Conservation (phyloP, 768 basidiomycete species). For the Auricularia heimuer region DNA sequence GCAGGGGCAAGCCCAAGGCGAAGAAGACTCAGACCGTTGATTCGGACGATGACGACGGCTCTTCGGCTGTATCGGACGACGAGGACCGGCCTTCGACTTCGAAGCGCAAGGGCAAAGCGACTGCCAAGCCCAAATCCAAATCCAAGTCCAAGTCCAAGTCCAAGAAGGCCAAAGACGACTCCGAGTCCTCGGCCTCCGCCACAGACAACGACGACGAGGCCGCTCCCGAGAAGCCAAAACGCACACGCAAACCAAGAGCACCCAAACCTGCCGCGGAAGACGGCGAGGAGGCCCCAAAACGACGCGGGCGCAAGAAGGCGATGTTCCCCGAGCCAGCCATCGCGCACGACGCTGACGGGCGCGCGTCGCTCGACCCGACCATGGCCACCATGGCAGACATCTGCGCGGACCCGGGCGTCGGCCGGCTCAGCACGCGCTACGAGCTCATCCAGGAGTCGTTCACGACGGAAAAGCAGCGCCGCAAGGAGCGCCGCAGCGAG, state of each 20-base stretch:
- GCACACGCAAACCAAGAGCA: neutral
- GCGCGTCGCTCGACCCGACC: conserved; percentile 76
- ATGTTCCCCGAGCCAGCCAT: neutral
- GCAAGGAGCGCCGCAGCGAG: conserved; percentile 4
- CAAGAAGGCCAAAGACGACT: too few relatives aligned
- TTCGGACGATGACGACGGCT: neutral
- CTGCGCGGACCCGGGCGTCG: conserved; percentile 69
- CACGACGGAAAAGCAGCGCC: conserved; percentile 7
- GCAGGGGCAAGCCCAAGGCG: neutral
- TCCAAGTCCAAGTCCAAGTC: too few relatives aligned
- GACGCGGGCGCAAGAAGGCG: neutral
- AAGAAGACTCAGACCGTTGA: neutral
- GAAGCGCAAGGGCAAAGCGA: too few relatives aligned
- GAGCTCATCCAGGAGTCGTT: conserved; percentile 41
- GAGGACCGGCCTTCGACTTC: too few relatives aligned
- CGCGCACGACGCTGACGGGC: conserved; percentile 41
- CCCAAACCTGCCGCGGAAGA: neutral
- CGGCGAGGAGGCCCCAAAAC: neutral
- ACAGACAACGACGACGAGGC: neutral
- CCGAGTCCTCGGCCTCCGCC: neutral
- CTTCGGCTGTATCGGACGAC: too few relatives aligned
- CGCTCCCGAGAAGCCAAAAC: neutral
- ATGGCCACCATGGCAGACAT: conserved; percentile 72
- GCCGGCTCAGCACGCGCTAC: conserved; percentile 70
- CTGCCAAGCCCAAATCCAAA: too few relatives aligned